Conservation (phyloP, 768 basidiomycete genomes). For the Pholiota molesta region DNA sequence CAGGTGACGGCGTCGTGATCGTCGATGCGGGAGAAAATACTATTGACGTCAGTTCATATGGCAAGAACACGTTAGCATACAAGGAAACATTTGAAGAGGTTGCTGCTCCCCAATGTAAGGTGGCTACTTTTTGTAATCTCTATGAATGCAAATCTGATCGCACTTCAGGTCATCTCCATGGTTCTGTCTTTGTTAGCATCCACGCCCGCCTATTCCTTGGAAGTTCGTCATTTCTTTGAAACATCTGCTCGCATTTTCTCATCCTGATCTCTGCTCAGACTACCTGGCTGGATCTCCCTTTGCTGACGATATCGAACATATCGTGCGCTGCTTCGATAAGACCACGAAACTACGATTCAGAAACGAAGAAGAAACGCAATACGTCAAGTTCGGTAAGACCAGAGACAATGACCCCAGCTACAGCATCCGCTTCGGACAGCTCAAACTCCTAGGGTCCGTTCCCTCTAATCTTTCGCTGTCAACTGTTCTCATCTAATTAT, state of each 20-base stretch:
- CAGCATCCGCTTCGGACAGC: constrained; percentile 49
- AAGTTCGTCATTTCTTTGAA: constrained; percentile 5
- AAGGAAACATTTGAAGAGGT: constrained; percentile 47
- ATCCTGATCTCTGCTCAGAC: constrained; percentile 25
- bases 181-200: constrained; percentile 36
- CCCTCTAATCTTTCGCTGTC: too few species aligned
- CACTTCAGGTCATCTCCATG: constrained; percentile 45
- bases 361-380: constrained; percentile 37
- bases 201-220: constrained; percentile 14
- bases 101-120: constrained; percentile 44
- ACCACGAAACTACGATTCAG: constrained; percentile 46
- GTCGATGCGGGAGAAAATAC: constrained; percentile 68
- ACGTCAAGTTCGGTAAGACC: constrained; percentile 47
- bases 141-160: not conserved
- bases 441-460: constrained; percentile 40
- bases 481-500: not conserved
- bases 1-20: constrained; percentile 48
- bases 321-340: constrained; percentile 45
- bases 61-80: constrained; percentile 25
- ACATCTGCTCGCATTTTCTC: not conserved
- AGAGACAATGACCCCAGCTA: constrained; percentile 38
- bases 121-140: not conserved
- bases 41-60: constrained; percentile 58
- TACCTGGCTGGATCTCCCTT: constrained; percentile 29
- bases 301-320: constrained; percentile 33